Percentiles rank a stretch among this genome's conserved stretches.
These are phyloP conservation scores for Vitis rotundifolia DNA, from an alignment of 164 flowering plant species.

Conservation along the genomic window DNA sequence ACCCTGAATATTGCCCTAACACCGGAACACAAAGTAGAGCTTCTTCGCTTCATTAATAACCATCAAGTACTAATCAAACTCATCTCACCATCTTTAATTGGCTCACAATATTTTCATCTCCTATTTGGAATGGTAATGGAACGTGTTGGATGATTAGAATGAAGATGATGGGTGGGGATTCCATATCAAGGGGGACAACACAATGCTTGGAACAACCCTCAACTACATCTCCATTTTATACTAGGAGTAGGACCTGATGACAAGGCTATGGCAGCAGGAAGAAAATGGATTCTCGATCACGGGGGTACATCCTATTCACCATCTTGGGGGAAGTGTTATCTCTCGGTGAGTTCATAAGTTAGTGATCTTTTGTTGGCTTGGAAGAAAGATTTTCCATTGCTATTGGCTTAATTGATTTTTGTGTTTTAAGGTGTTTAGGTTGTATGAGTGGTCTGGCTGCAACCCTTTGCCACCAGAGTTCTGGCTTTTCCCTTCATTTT, in stretches of 20 bases:
- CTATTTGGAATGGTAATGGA: neutral
- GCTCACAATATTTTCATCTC: neutral
- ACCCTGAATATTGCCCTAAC: too few species aligned
- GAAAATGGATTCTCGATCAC: constrained; percentile 35
- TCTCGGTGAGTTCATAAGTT: constrained; percentile 18
- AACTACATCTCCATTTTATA: constrained; percentile 29
- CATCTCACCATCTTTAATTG: neutral
- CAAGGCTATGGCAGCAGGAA: constrained; percentile 18
- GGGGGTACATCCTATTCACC: constrained; percentile 24
- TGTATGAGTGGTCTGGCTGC: too few species aligned
- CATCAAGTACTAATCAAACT: too few species aligned
- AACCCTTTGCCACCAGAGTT: too few species aligned
- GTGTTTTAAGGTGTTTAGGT: too few species aligned
- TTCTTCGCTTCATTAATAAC: too few species aligned
- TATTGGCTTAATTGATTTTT: too few species aligned
- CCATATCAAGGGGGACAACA: constrained; percentile 33
- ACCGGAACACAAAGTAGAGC: too few species aligned
- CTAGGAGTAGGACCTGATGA: constrained; percentile 31
- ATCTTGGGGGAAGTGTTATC: constrained; percentile 35
- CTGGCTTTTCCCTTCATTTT: too few species aligned
- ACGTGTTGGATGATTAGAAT: constrained; percentile 15
- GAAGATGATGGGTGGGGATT: constrained; percentile 3
- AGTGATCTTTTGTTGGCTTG: too few species aligned
- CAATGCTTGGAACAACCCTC: constrained; percentile 31
- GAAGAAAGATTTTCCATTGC: too few species aligned